A percentile compares a stretch with the other conserved stretches of the same genome.
phyloP scores from a whole-genome alignment of 305 asterid species.

The Fraxinus xanthoxyloides region DNA sequence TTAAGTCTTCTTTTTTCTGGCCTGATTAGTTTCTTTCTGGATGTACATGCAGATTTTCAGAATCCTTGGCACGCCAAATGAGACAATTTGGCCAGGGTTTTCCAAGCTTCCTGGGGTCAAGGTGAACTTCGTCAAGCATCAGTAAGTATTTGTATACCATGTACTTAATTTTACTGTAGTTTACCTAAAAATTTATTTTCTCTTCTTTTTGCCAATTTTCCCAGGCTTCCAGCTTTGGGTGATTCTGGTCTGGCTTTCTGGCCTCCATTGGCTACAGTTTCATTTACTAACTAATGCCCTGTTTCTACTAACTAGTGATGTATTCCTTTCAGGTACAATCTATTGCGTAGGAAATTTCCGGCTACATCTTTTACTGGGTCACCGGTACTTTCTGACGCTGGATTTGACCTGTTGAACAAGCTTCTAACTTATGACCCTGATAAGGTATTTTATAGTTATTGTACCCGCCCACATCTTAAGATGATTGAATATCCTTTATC shows the following conservation, averaged over 20 bases:
- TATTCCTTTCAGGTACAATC: conserved; percentile 66
- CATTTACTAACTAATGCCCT: conserved; percentile 26
- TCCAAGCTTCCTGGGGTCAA: conserved; percentile 78
- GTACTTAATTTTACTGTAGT: conserved; percentile 10
- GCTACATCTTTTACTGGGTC: conserved; percentile 68
- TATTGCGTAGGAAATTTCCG: conserved; percentile 69
- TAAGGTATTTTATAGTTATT: conserved; percentile 45
- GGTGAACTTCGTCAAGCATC: conserved; percentile 75
- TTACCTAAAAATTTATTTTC: conserved; percentile 41
- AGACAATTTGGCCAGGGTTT: conserved; percentile 82
- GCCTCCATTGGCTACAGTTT: conserved; percentile 55
- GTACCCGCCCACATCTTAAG: neutral
- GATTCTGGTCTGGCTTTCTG: conserved; percentile 83
- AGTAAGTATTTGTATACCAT: conserved; percentile 54
- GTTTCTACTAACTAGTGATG: conserved; percentile 50
- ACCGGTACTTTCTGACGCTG: conserved; percentile 83
- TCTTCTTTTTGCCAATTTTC: conserved; percentile 66
- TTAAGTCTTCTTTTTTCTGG: neutral
- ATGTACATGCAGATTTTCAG: conserved; percentile 55
- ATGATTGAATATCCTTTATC: neutral
- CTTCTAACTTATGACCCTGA: conserved; percentile 82
- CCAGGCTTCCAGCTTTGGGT: conserved; percentile 92
- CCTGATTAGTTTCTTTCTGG: conserved; percentile 18
- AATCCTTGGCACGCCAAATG: conserved; percentile 86
- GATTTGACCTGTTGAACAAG: conserved; percentile 80